Base-by-base conservation (phyloP, 106 monocot genomes). In the Dendrobium catenatum region DNA sequence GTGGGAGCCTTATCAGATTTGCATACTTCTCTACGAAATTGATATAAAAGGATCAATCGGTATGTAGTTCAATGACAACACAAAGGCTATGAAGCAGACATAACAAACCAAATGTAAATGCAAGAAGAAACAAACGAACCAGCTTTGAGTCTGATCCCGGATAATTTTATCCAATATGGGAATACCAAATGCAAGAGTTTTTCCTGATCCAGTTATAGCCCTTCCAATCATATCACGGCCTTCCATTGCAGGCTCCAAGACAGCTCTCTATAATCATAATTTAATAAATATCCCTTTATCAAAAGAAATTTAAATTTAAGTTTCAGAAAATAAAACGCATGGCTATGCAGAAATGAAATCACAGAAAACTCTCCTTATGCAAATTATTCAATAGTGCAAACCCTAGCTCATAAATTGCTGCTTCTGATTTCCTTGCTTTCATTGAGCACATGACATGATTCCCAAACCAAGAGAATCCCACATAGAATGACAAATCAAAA, bases 201-300 rank as follows among this genome's bases (percentile, higher is more conserved):
- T 88, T 24, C 88, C 88, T 66, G 88, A 85, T 43, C 85, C 88
- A 59, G 88, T 88, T 19, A 85, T 82, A 72, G 88, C 88, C 80
- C 85, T 85, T 73, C 88, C 88, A 77, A 88, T 88, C 88, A 88
- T 85, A 67, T 88, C 88, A 33, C 88, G 80, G 37, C 88, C 88
- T 66, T 86, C 86, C 86, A 86, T 74, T 13, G 82, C 82, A 54
- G 86, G 82, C 54, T 86, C 86, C 86, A 86, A 67, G 11, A 86
- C 86, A 51, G 86, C 86, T 67, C 82, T 86, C 86, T 86, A 44
- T 74, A 82, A 75, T 78, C 47, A 81, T 42, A 37, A 37, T 37
- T 37, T 37, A 37, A 37, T 37, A 9, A 81, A 17, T 17, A 59
- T 6, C 31, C 18, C 27, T 8, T 48, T 48, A 48, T 7, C 48